phyloP scores from a whole-genome alignment of 2,329 filamentous ascomycete species.

The Colletotrichum sidae region DNA sequence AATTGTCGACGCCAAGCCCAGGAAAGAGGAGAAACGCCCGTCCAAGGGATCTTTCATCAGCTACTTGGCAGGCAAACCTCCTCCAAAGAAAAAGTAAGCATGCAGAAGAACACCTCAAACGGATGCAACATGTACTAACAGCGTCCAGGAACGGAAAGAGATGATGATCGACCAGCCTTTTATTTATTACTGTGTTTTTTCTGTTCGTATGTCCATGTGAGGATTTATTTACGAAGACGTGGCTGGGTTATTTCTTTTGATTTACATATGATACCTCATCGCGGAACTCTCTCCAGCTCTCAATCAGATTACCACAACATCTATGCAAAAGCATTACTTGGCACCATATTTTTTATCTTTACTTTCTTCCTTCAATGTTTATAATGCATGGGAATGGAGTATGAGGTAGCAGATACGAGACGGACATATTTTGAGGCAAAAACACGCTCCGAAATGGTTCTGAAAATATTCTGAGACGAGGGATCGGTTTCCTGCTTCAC shows the following conservation, averaged over 20 bases:
- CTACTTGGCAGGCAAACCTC: constrained; percentile 46
- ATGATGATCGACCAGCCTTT: constrained; percentile 24
- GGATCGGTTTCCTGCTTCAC: constrained; percentile 7
- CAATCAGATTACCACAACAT: constrained; percentile 26
- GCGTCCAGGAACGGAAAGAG: constrained; percentile 38
- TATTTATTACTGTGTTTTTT: neutral
- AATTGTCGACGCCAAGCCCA: constrained; percentile 38
- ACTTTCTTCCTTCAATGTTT: neutral
- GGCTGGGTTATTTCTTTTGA: constrained; percentile 23
- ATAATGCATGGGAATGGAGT: constrained; percentile 31
- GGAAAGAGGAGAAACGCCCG: constrained; percentile 42
- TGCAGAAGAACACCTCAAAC: no score
- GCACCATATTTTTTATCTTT: no score
- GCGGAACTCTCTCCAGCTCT: constrained; percentile 26
- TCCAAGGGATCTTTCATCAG: constrained; percentile 46
- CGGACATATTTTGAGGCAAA: no score
- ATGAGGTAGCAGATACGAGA: constrained; percentile 33
- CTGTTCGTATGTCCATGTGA: neutral
- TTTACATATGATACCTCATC: constrained; percentile 44
- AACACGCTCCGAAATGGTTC: no score
- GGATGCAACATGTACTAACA: neutral
- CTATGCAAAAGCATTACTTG: neutral
- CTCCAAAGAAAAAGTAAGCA: constrained; percentile 48
- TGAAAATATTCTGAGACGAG: no score
- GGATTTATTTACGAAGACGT: constrained; percentile 3